phyloP scores from a whole-genome alignment of 176 grass and related monocot species.

The Bothriochloa decipiens region DNA sequence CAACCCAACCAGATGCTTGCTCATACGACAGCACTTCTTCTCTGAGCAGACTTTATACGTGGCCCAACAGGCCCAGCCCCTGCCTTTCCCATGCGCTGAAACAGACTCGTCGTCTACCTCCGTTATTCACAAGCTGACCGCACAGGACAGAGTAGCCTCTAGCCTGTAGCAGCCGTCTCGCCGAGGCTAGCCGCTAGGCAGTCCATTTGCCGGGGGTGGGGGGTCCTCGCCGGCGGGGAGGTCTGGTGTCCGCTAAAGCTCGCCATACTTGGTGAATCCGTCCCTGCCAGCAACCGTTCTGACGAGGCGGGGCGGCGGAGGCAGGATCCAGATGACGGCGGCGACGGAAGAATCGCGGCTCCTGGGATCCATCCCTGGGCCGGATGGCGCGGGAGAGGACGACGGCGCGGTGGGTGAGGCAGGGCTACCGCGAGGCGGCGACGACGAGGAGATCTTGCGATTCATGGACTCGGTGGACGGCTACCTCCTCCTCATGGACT shows the following conservation, averaged over 20 bases:
- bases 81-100: too few relatives aligned
- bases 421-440: slow-evolving; percentile 13
- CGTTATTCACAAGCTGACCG: too few relatives aligned
- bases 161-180: too few relatives aligned
- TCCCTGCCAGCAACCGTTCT: neutral
- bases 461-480: slow-evolving; percentile 58
- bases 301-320: neutral
- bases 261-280: neutral
- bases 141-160: too few relatives aligned
- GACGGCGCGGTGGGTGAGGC: neutral
- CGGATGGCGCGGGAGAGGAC: neutral
- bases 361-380: neutral
- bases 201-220: too few relatives aligned
- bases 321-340: slow-evolving; percentile 30
- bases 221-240: neutral
- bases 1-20: too few relatives aligned
- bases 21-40: too few relatives aligned
- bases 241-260: neutral
- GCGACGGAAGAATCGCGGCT: slow-evolving; percentile 4
- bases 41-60: too few relatives aligned
- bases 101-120: too few relatives aligned
- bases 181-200: too few relatives aligned
- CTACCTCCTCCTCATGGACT: slow-evolving; percentile 55
- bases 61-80: too few relatives aligned
- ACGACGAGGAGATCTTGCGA: slow-evolving; percentile 49